phyloP scores from a whole-genome alignment of 345 rosid species.

The Gossypium rotundifolium region DNA sequence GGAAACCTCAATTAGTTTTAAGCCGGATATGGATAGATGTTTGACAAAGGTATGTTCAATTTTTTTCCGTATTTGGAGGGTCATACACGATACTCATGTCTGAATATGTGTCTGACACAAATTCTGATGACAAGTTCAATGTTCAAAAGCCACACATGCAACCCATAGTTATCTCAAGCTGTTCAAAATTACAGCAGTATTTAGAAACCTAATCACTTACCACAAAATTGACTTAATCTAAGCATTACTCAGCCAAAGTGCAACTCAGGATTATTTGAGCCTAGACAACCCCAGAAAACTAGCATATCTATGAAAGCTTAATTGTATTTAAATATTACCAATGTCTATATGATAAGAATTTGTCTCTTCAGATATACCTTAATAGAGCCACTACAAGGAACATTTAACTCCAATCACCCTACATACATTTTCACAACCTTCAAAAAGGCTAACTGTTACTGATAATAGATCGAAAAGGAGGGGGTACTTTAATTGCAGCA shows the following conservation, averaged over 20 bases:
- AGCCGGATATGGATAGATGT: too few relatives aligned
- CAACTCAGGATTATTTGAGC: background rate
- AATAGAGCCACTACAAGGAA: background rate
- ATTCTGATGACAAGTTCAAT: background rate
- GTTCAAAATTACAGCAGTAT: background rate
- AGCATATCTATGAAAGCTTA: background rate
- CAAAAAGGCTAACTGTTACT: background rate
- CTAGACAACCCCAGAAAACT: background rate
- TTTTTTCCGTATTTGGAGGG: too few relatives aligned
- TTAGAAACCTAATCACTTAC: background rate
- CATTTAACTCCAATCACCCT: background rate
- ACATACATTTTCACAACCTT: background rate
- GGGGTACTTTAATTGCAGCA: background rate
- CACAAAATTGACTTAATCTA: background rate
- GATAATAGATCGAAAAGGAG: background rate
- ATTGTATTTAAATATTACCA: background rate
- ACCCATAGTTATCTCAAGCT: background rate
- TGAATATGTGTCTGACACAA: too few relatives aligned
- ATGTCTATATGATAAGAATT: background rate
- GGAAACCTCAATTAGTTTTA: too few relatives aligned
- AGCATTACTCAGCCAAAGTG: background rate
- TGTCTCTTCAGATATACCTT: background rate
- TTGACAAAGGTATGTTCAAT: too few relatives aligned
- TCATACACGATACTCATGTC: too few relatives aligned
- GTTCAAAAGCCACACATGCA: background rate